A percentile compares a stretch with the other conserved stretches of the same genome.
Conservation (phyloP, 2,329 filamentous ascomycete genomes). For the Sphaceloma murrayae region DNA sequence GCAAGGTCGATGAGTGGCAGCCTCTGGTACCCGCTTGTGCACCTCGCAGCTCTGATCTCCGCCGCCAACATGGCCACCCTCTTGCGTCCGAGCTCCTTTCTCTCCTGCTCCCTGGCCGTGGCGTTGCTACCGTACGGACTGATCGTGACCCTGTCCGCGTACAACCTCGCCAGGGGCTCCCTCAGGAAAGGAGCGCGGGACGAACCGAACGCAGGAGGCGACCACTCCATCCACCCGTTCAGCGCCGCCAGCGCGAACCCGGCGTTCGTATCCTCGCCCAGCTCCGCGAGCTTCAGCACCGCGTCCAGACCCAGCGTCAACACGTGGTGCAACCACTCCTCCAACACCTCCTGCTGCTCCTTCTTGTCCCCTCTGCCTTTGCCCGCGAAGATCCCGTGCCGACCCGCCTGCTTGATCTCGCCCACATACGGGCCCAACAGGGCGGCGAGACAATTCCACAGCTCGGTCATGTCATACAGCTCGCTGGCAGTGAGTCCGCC, state of each 20-base stretch:
- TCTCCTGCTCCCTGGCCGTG: conserved; percentile 29
- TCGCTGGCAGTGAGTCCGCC: conserved; percentile 46
- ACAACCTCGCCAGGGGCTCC: conserved; percentile 50
- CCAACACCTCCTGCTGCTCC: too few relatives aligned
- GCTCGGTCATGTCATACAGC: conserved; percentile 55
- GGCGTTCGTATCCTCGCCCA: conserved; percentile 30
- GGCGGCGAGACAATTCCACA: conserved; percentile 52
- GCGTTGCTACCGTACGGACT: conserved; percentile 22
- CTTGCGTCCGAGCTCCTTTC: conserved; percentile 33
- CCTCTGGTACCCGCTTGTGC: conserved; percentile 29
- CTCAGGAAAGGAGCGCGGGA: conserved; percentile 50
- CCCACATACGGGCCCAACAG: conserved; percentile 48
- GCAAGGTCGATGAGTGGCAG: conserved; percentile 32
- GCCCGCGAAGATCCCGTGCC: conserved; percentile 46
- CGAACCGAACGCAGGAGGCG: conserved; percentile 35
- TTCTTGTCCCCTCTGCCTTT: too few relatives aligned
- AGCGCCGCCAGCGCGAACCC: conserved; percentile 46
- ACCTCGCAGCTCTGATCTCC: conserved; percentile 33
- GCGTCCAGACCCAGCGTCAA: conserved; percentile 50
- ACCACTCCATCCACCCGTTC: conserved; percentile 50
- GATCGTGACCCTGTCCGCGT: conserved; percentile 42
- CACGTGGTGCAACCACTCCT: conserved; percentile 53
- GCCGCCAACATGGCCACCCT: conserved; percentile 35
- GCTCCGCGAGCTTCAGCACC: conserved; percentile 42
- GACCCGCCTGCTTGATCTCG: conserved; percentile 45